Conservation (phyloP, 139 green algal genomes). For the Marvania coccoides region DNA sequence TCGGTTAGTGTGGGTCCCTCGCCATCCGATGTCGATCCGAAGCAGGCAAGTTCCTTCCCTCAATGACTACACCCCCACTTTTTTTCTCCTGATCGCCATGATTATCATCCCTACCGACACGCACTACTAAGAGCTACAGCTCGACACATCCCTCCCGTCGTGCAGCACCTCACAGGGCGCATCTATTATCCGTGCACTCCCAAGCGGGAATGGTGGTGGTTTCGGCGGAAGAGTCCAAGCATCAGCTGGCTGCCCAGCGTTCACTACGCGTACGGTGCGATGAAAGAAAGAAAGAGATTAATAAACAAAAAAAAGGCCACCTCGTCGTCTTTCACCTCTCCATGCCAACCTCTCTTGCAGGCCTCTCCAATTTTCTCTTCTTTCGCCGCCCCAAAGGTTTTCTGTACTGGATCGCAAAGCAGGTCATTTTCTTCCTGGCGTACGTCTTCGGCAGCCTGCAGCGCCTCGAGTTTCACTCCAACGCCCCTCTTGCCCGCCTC, state of each 20-base stretch:
- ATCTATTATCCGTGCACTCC: neutral
- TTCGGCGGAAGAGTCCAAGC: neutral
- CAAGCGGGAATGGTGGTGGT: neutral
- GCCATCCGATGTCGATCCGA: neutral
- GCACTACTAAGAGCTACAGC: neutral
- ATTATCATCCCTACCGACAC: neutral
- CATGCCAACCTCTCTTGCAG: neutral
- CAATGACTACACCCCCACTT: no score
- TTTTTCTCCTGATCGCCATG: no score
- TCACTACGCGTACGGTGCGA: neutral
- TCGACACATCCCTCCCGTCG: neutral
- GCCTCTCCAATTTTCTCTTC: slow-evolving; percentile 8
- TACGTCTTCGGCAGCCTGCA: neutral
- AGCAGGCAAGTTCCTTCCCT: neutral
- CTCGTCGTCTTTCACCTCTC: neutral
- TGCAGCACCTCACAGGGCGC: neutral
- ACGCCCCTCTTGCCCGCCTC: slow-evolving; percentile 1
- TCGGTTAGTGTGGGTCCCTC: neutral
- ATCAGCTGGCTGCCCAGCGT: neutral
- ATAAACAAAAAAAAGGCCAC: no score
- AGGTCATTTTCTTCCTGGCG: neutral
- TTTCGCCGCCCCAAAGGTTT: neutral
- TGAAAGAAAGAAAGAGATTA: no score
- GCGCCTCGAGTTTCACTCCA: neutral
- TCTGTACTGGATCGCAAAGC: neutral